Conservation (phyloP, 257 asterid genomes). For the Ilex aquifolium region DNA sequence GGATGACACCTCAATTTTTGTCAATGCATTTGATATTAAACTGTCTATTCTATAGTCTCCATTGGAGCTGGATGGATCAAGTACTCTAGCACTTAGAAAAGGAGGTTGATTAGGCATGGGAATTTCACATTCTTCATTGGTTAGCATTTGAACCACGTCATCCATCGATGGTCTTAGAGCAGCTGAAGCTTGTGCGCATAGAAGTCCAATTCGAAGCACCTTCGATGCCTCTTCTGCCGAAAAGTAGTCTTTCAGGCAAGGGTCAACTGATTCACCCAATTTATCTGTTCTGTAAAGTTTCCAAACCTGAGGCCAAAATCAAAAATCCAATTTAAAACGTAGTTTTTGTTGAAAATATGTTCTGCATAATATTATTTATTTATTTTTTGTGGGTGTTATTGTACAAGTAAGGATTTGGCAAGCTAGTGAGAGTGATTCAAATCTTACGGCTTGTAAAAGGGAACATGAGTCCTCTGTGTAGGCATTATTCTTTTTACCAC, state of each 20-base stretch:
- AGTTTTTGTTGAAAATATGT: background rate
- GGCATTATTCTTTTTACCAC: conserved; percentile 70
- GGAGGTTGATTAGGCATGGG: conserved; percentile 83
- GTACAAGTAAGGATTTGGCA: background rate
- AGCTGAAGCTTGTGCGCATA: conserved; percentile 80
- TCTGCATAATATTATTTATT: too few species aligned
- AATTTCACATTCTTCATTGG: conserved; percentile 36
- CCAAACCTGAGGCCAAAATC: conserved; percentile 56
- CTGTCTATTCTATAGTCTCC: conserved; percentile 48
- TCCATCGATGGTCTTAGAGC: conserved; percentile 78
- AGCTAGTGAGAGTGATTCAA: background rate
- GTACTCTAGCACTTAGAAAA: conserved; percentile 42
- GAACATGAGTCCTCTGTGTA: conserved; percentile 59
- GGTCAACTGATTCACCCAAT: conserved; percentile 56
- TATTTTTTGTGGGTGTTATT: too few species aligned
- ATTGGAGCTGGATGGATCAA: conserved; percentile 30
- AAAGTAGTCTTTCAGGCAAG: conserved; percentile 38
- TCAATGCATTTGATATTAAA: conserved; percentile 25
- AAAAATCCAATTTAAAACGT: conserved; percentile 2
- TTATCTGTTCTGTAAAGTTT: conserved; percentile 42
- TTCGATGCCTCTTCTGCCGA: conserved; percentile 44
- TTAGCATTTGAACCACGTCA: conserved; percentile 63
- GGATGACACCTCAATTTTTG: conserved; percentile 30
- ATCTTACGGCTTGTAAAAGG: conserved; percentile 65
- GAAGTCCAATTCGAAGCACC: conserved; percentile 56